Percentiles rank a stretch among this genome's conserved stretches.
These are phyloP conservation scores for Myxozyma lipomycoides DNA, from an alignment of 805 yeast genomes.

Conservation along the genomic window DNA sequence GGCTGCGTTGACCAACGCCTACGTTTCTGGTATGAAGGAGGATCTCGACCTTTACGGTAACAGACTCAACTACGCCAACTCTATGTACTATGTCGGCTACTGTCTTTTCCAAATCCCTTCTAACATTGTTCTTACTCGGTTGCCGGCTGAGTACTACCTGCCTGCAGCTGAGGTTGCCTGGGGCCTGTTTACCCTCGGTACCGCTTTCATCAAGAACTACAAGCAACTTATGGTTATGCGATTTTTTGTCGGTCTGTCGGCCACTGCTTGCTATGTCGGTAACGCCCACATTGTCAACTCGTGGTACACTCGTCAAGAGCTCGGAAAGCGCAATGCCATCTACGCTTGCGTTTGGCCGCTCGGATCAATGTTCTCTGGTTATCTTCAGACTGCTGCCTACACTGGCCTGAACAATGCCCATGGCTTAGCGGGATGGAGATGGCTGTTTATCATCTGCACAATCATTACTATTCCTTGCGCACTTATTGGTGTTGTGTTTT, in stretches of 20 bases:
- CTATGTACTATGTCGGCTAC: slow-evolving; percentile 37
- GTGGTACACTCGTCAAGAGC: slow-evolving; percentile 55
- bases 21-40: slow-evolving; percentile 59
- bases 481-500: slow-evolving; percentile 48
- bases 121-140: slow-evolving; percentile 35
- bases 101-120: slow-evolving; percentile 41
- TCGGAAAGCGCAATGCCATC: slow-evolving; percentile 56
- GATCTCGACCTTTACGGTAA: slow-evolving; percentile 58
- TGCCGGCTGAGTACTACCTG: slow-evolving; percentile 43
- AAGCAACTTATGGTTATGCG: slow-evolving; percentile 37
- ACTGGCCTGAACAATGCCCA: slow-evolving; percentile 45
- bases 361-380: slow-evolving; percentile 59
- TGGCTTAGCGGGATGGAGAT: slow-evolving; percentile 66
- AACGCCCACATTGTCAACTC: slow-evolving; percentile 42
- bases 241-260: slow-evolving; percentile 43
- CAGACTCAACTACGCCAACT: slow-evolving; percentile 50
- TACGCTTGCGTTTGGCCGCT: slow-evolving; percentile 60
- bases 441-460: slow-evolving; percentile 68
- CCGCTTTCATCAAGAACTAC: slow-evolving; percentile 36
- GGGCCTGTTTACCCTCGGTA: slow-evolving; percentile 36
- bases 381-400: slow-evolving; percentile 55
- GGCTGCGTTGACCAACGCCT: slow-evolving; percentile 59
- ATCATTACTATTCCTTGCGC: slow-evolving; percentile 56
- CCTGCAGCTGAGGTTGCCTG: slow-evolving; percentile 41
- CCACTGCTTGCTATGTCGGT: slow-evolving; percentile 46